phyloP scores from a whole-genome alignment of 495 filamentous ascomycete genomes.

The Entonaema liquescens region DNA sequence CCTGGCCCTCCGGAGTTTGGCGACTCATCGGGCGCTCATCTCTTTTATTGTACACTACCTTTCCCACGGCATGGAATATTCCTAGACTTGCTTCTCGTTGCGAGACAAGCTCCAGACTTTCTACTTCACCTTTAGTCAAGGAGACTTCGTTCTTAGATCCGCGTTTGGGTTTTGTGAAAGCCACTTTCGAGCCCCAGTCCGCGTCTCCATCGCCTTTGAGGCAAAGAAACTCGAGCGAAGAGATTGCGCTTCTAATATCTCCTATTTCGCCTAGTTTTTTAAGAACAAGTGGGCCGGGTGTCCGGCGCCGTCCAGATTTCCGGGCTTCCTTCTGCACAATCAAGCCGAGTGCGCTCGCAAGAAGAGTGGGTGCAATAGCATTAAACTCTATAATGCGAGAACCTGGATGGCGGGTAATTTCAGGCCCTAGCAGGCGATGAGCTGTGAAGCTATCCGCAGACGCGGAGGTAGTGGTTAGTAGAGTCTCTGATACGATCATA shows the following conservation, averaged over 20 bases:
- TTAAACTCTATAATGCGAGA: conserved; percentile 89
- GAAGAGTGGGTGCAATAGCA: conserved; percentile 83
- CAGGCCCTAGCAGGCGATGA: conserved; percentile 84
- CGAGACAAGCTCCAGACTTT: conserved; percentile 76
- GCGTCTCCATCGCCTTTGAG: conserved; percentile 72
- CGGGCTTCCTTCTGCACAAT: conserved; percentile 82
- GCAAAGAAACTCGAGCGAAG: conserved; percentile 89
- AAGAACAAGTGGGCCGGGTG: conserved; percentile 75
- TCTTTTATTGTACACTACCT: conserved; percentile 93
- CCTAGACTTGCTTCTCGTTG: conserved; percentile 87
- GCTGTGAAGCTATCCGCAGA: conserved; percentile 88
- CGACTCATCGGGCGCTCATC: conserved; percentile 50
- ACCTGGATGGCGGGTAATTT: conserved; percentile 79
- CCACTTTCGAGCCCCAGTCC: conserved; percentile 72
- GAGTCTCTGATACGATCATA: conserved; percentile 89
- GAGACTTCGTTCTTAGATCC: conserved; percentile 60
- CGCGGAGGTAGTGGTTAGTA: conserved; percentile 76
- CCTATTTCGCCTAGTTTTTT: conserved; percentile 81
- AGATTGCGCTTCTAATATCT: conserved; percentile 90
- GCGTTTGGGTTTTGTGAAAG: conserved; percentile 69
- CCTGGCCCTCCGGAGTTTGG: conserved; percentile 46
- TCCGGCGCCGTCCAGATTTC: conserved; percentile 69
- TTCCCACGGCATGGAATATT: conserved; percentile 96
- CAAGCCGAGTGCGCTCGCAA: conserved; percentile 81
- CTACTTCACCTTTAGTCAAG: conserved; percentile 74